Percentiles rank a stretch among this genome's conserved stretches.
Evolutionary conservation across 2,329 filamentous ascomycete genomes (phyloP).

Genomic region (Microdochium trichocladiopsis): DNA sequence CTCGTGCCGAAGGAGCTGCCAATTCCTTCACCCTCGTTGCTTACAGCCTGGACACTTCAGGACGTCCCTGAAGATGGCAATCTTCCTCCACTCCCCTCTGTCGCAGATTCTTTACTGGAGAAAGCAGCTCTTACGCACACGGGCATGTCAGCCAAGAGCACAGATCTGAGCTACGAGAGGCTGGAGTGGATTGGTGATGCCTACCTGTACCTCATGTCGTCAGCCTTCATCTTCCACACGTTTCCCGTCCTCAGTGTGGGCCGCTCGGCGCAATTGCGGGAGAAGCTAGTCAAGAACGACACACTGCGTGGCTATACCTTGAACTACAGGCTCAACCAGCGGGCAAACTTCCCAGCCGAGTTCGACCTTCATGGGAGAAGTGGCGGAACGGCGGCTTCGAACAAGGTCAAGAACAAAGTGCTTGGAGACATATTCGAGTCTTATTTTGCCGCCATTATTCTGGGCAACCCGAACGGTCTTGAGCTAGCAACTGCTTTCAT

Average conservation of each 20-base stretch:
- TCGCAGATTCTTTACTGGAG: constrained; percentile 46
- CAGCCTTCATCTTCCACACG: constrained; percentile 66
- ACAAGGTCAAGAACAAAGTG: constrained; percentile 60
- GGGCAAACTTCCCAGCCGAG: constrained; percentile 48
- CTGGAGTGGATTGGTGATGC: constrained; percentile 88
- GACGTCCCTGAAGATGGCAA: constrained; percentile 43
- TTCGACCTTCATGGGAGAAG: constrained; percentile 25
- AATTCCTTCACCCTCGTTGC: constrained; percentile 14
- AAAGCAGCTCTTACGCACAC: constrained; percentile 61
- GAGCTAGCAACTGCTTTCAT: constrained; percentile 62
- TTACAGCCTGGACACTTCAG: constrained; percentile 42
- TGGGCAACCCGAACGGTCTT: constrained; percentile 61
- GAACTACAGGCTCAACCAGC: constrained; percentile 63
- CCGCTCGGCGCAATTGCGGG: constrained; percentile 67
- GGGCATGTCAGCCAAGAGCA: constrained; percentile 29
- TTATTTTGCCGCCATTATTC: constrained; percentile 73
- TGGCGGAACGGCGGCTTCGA: constrained; percentile 29
- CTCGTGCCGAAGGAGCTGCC: neutral
- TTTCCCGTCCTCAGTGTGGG: constrained; percentile 62
- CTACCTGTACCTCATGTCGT: constrained; percentile 72
- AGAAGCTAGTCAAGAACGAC: constrained; percentile 73
- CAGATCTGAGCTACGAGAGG: constrained; percentile 61
- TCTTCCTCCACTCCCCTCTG: constrained; percentile 47
- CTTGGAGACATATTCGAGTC: constrained; percentile 86
- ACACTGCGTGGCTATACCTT: constrained; percentile 65